Base-by-base conservation (phyloP, 169 alveolate genomes). In the Cryptosporidium xiaoi region DNA sequence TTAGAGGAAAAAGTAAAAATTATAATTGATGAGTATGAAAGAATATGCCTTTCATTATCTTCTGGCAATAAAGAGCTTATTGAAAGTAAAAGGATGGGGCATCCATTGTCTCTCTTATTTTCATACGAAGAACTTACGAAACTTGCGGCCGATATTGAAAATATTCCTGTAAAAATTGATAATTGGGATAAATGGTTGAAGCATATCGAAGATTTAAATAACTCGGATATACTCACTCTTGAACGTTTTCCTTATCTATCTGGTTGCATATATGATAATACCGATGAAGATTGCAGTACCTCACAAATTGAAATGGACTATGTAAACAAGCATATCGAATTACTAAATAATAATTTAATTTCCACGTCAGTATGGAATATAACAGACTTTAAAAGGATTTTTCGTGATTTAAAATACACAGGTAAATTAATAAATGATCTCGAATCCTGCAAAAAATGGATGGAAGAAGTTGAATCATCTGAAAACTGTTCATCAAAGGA, bases 111-210 rank as follows among this genome's bases (percentile, higher is more conserved):
- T 13, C 60, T 77, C 10, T 77, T 77, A 48, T 40, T 20, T 44
- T 77, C 87, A 18, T 77, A 60, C 50, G 33, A 77, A 8, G 56
- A 20, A 58, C 46, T 77, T 24, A 31, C 2, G 29, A 62, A 77
- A 34, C 6, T 77, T 33, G 44, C 20, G 10, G 15, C 10, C 10
- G 50, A 58, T 18, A 36, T 77, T 40, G 58, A 65, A 3, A 44
- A 62, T 4, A 18, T 77, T 16, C 87, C 87, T 56, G 27, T 77
- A 40, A 46, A 4, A 24, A 77, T 77, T 60, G 7, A 16, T 7
- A 64, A 77, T 48, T 77, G 87, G 87, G 65, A 60, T 10, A 77
- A 24, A 62, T 77, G 87, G 87, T 29, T 56, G 27, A 77, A 8
- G 36, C 77, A 77, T 60, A 12, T 77, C 5, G 64, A 77, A 29